A percentile compares a stretch with the other conserved stretches of the same genome.
Evolutionary conservation across 2,329 filamentous ascomycete species (phyloP).

Genomic region (Fusarium incarnatum): DNA sequence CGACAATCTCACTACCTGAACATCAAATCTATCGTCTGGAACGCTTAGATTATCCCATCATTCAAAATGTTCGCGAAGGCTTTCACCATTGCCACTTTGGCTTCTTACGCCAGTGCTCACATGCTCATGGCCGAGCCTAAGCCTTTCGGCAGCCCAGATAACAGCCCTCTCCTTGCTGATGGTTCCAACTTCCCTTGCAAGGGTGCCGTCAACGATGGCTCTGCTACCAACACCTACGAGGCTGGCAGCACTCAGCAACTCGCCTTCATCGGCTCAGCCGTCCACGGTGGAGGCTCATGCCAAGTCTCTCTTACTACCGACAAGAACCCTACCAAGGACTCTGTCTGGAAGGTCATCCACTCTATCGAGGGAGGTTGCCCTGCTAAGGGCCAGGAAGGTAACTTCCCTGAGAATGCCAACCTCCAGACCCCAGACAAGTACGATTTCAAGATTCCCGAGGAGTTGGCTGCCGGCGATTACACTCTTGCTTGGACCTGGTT

Average conservation of each 20-base stretch:
- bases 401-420: slow-evolving; percentile 63
- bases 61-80: slow-evolving; percentile 65
- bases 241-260: slow-evolving; percentile 60
- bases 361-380: slow-evolving; percentile 90
- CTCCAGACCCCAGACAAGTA: slow-evolving; percentile 66
- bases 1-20: slow-evolving; percentile 42
- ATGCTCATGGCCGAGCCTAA: slow-evolving; percentile 77
- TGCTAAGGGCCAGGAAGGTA: slow-evolving; percentile 65
- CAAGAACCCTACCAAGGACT: slow-evolving; percentile 70
- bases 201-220: slow-evolving; percentile 57
- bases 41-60: slow-evolving; percentile 44
- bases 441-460: slow-evolving; percentile 76
- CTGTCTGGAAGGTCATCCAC: slow-evolving; percentile 88
- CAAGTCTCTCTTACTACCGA: slow-evolving; percentile 90
- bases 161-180: slow-evolving; percentile 69
- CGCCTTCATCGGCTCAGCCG: slow-evolving; percentile 75
- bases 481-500: slow-evolving; percentile 95
- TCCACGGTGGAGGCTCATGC: slow-evolving; percentile 92
- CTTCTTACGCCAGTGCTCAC: slow-evolving; percentile 75
- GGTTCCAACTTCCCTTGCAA: slow-evolving; percentile 90
- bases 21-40: slow-evolving; percentile 48
- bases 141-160: slow-evolving; percentile 69
- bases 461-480: slow-evolving; percentile 79
- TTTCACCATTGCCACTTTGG: slow-evolving; percentile 66
- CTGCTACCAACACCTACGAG: slow-evolving; percentile 67